Evolutionary conservation across 164 flowering plant genomes (phyloP).

Genomic region (Protea cynaroides): DNA sequence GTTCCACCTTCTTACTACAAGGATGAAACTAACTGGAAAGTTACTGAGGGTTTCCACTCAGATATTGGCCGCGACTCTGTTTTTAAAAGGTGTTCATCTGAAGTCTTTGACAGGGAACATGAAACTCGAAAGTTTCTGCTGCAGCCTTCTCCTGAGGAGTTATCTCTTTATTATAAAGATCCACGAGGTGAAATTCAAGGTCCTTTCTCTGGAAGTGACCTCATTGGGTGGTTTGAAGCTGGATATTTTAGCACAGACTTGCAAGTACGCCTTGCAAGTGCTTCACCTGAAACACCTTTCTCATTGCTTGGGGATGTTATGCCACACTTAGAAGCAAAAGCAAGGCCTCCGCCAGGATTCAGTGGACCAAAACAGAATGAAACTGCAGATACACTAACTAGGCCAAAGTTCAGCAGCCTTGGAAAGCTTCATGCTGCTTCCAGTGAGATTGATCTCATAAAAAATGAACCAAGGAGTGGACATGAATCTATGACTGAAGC

Average conservation of each 20-base stretch:
- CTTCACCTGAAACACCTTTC: slow-evolving; percentile 64
- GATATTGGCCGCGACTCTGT: slow-evolving; percentile 24
- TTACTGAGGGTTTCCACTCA: slow-evolving; percentile 24
- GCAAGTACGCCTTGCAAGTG: slow-evolving; percentile 65
- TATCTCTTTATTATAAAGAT: slow-evolving; percentile 73
- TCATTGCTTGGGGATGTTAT: slow-evolving; percentile 82
- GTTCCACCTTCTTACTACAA: slow-evolving; percentile 24
- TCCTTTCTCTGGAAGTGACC: slow-evolving; percentile 85
- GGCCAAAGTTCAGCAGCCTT: slow-evolving; percentile 29
- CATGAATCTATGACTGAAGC: slow-evolving; percentile 57
- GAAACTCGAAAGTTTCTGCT: slow-evolving; percentile 36
- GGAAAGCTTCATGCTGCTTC: slow-evolving; percentile 39
- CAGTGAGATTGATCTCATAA: slow-evolving; percentile 43
- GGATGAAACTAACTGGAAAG: slow-evolving; percentile 37
- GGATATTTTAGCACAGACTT: slow-evolving; percentile 93
- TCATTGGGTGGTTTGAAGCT: slow-evolving; percentile 96
- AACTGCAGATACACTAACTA: slow-evolving; percentile 31
- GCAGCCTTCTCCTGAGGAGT: slow-evolving; percentile 69
- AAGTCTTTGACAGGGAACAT: slow-evolving; percentile 43
- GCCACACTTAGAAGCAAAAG: slow-evolving; percentile 91
- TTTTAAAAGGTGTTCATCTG: slow-evolving; percentile 51
- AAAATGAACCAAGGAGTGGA: slow-evolving; percentile 42
- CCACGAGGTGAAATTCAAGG: slow-evolving; percentile 95
- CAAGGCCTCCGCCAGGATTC: slow-evolving; percentile 96
- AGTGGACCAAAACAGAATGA: slow-evolving; percentile 56